phyloP scores from a whole-genome alignment of 176 grass and related monocot genomes.

The Microstegium vimineum region DNA sequence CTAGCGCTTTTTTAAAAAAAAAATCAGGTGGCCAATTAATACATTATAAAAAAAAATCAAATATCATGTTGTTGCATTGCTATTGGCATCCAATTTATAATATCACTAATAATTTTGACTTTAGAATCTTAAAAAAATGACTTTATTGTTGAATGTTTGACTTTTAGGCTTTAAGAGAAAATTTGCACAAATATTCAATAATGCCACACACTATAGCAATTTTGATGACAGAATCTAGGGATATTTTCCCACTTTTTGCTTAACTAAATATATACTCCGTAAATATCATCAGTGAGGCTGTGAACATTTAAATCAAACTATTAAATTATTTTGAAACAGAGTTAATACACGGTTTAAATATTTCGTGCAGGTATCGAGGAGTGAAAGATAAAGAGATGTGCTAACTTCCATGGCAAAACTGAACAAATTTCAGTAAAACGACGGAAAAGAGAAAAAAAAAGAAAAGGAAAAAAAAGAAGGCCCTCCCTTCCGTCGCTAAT shows the following conservation, averaged over 20 bases:
- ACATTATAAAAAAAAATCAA: too few relatives aligned
- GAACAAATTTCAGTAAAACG: neutral
- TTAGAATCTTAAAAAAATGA: too few relatives aligned
- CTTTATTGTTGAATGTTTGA: neutral
- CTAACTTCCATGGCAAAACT: neutral
- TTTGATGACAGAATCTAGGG: neutral
- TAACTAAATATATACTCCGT: neutral
- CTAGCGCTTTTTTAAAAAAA: too few relatives aligned
- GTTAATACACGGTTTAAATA: neutral
- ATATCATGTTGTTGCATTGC: too few relatives aligned
- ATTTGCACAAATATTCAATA: neutral
- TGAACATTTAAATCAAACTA: neutral
- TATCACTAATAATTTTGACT: neutral
- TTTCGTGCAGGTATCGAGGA: neutral
- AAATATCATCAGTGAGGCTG: neutral
- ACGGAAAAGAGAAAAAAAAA: neutral
- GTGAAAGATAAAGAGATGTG: neutral
- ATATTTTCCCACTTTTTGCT: neutral
- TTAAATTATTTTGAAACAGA: neutral
- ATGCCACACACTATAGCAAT: neutral
- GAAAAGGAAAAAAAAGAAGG: neutral
- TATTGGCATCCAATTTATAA: too few relatives aligned
- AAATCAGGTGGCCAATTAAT: too few relatives aligned
- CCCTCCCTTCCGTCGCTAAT: neutral
- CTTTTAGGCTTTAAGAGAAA: neutral